Conservation (phyloP, 2,329 filamentous ascomycete species). For the Aspergillus alliaceus region DNA sequence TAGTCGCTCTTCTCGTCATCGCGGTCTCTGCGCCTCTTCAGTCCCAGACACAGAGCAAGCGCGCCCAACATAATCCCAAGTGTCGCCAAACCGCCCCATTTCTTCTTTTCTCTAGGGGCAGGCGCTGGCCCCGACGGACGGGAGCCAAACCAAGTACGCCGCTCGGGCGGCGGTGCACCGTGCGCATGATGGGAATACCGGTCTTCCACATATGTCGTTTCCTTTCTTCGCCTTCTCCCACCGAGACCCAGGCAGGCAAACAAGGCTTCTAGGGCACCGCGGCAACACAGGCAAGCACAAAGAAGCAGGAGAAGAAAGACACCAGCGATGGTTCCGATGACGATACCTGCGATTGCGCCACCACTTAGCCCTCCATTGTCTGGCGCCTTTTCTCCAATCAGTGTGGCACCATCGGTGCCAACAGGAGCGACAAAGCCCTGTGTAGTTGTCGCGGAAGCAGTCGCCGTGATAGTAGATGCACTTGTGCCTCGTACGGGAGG, state of each 20-base stretch:
- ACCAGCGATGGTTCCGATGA: conserved; percentile 49
- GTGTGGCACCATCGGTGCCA: conserved; percentile 40
- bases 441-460: conserved; percentile 42
- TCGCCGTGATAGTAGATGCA: conserved; percentile 45
- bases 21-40: conserved; percentile 42
- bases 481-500: conserved; percentile 48
- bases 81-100: conserved; percentile 40
- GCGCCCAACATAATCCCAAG: conserved; percentile 45
- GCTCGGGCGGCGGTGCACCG: conserved; percentile 24
- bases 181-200: conserved; percentile 36
- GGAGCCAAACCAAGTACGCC: conserved; percentile 44
- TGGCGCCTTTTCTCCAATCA: conserved; percentile 34
- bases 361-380: conserved; percentile 44
- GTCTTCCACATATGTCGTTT: conserved; percentile 43
- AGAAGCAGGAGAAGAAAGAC: conserved; percentile 46
- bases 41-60: conserved; percentile 46
- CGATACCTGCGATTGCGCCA: conserved; percentile 53
- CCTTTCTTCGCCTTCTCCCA: conserved; percentile 33
- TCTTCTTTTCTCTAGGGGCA: conserved; percentile 36
- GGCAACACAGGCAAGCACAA: conserved; percentile 46
- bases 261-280: conserved; percentile 40
- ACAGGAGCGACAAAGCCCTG: conserved; percentile 48
- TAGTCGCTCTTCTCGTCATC: conserved; percentile 42
- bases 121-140: conserved; percentile 33
- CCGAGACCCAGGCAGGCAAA: conserved; percentile 44